Evolutionary conservation across 208 protist species (phyloP).

Genomic region (Naegleria fowleri): DNA sequence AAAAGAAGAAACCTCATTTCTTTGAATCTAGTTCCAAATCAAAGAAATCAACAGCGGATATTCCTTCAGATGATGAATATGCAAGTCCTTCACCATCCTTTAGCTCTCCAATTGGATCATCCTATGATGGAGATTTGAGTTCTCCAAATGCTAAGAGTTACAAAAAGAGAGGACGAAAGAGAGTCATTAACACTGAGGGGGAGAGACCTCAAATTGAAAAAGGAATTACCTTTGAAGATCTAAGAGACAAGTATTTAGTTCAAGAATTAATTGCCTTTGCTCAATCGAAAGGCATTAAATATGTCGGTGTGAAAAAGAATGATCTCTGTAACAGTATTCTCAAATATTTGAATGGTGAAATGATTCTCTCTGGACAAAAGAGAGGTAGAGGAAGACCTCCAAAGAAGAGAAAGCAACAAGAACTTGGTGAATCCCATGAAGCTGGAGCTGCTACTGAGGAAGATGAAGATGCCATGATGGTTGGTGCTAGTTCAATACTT

Average conservation of each 20-base stretch:
- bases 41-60: too few relatives aligned
- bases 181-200: background rate
- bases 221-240: background rate
- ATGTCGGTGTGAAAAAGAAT: background rate
- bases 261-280: background rate
- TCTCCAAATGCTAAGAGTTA: background rate
- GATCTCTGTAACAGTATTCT: background rate
- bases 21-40: too few relatives aligned
- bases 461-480: background rate
- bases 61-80: background rate
- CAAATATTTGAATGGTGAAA: background rate
- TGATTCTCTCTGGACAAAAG: background rate
- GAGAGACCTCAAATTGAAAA: background rate
- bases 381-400: background rate
- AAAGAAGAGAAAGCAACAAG: background rate
- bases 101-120: background rate
- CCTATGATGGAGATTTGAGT: background rate
- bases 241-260: background rate
- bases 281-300: background rate
- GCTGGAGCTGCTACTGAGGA: background rate
- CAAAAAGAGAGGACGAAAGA: background rate
- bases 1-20: background rate
- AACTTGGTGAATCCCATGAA: background rate
- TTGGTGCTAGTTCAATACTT: background rate
- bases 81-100: background rate